Evolutionary conservation across 208 protist species (phyloP), one percentile per base, ranked within the genome.

Genomic region (Leishmania amazonensis): DNA sequence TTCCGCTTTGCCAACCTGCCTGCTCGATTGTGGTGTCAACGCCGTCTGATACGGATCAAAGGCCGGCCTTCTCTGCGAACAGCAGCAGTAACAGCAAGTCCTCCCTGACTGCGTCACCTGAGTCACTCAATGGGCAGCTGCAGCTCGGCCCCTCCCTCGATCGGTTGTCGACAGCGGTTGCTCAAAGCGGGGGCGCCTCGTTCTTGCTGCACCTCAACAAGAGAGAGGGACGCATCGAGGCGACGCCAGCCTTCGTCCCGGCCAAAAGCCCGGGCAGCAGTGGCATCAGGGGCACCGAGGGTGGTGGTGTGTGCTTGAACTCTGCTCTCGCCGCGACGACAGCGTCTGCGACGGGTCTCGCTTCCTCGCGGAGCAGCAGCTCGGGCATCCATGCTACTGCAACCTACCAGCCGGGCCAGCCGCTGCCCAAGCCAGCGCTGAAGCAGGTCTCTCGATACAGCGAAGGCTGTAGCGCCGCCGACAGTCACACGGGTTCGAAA

Each of bases 401-500:
- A 2, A 85, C 77, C 21, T 85, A 85, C 53, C 79, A 42, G n/a
- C 82, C 82, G 3, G 38, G 77, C 60, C 58, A 81, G 49, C 82
- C 82, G 31, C 82, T 85, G 42, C 82, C 78, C 13, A 85, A 83
- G 78, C 75, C 83, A 24, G 83, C 78, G 45, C 75, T 86, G 31
- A 83, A 77, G 67, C 47, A 64, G 47, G 62, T 83, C 45, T 83
- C 83, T 35, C 78, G 79, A 60, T 82, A 86, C 75, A 78, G 75
- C 38, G 57, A 73, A 31, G 38, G 21, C 38, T 13, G 42, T 6
- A 31, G 65, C 57, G 67, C 67, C 49, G 40, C 13, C 58, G 3
- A 42, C 73, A 19, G 21, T 17, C 38, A n/a, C 40, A 49, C 11
- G 49, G 6, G 0, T 40, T 8, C 57, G 19, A 51, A 21, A 38